Percentiles rank a stretch among this genome's conserved stretches.
Evolutionary conservation across 2,329 filamentous ascomycete species (phyloP).

Genomic region (Talaromyces sp.): DNA sequence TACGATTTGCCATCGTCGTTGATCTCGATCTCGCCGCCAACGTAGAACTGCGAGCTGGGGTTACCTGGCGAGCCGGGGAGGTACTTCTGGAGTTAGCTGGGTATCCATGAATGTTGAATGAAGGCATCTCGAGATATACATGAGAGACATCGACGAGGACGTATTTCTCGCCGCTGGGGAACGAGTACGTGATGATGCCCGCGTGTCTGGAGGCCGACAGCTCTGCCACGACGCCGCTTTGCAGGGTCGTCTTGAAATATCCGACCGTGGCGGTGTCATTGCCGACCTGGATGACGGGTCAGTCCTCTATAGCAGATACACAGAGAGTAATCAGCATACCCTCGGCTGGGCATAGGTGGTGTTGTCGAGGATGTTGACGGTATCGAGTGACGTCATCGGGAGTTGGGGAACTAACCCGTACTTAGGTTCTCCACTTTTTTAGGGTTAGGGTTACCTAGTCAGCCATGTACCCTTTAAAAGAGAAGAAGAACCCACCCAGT

Average conservation of each 20-base stretch:
- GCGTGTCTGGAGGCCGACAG: conserved; percentile 62
- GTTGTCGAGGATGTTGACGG: conserved; percentile 39
- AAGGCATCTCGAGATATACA: conserved; percentile 14
- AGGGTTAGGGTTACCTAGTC: too few relatives aligned
- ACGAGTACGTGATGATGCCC: conserved; percentile 60
- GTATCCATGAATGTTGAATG: neutral
- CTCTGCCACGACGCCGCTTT: conserved; percentile 55
- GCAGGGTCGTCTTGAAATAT: conserved; percentile 57
- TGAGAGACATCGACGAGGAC: conserved; percentile 58
- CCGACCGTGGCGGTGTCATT: conserved; percentile 57
- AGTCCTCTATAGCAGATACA: neutral
- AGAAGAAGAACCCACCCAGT: conserved; percentile 23
- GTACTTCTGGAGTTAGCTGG: conserved; percentile 32
- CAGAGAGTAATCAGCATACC: conserved; percentile 29
- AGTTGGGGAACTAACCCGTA: conserved; percentile 34
- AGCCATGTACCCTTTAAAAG: too few relatives aligned
- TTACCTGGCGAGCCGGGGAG: conserved; percentile 40
- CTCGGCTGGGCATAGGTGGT: conserved; percentile 49
- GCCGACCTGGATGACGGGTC: conserved; percentile 20
- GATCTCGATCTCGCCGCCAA: conserved; percentile 35
- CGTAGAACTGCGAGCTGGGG: conserved; percentile 37
- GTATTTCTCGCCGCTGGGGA: conserved; percentile 52
- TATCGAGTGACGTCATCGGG: conserved; percentile 32
- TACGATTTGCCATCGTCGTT: conserved; percentile 37
- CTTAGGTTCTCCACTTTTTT: conserved; percentile 31